Conservation (phyloP, 116 monocot genomes). For the Iris pallida region DNA sequence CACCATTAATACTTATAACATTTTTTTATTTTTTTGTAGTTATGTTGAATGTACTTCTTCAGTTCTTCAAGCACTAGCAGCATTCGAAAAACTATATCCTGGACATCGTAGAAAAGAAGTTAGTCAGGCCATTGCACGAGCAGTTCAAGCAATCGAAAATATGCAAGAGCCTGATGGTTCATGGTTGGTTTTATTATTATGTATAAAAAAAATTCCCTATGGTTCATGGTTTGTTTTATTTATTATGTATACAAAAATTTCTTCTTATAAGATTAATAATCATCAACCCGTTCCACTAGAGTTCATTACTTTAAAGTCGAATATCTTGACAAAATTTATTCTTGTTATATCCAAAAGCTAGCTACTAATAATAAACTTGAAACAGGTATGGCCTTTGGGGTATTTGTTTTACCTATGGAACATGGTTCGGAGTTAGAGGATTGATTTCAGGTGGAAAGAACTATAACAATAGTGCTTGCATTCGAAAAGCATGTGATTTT, state of each 20-base stretch:
- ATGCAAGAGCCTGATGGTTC: constrained; percentile 84
- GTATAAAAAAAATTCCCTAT: not conserved
- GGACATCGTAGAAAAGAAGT: constrained; percentile 81
- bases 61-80: constrained; percentile 62
- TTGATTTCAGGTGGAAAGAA: constrained; percentile 67
- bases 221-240: too few species aligned
- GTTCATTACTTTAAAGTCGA: too few species aligned
- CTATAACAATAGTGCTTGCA: constrained; percentile 42
- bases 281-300: too few species aligned
- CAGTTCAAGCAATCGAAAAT: constrained; percentile 64
- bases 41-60: constrained; percentile 95
- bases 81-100: constrained; percentile 82
- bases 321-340: too few species aligned
- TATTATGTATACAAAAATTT: not conserved
- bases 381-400: constrained; percentile 91
- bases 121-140: constrained; percentile 63
- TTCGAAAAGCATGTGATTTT: constrained; percentile 83
- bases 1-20: too few species aligned
- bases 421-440: constrained; percentile 88
- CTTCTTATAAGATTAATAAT: not conserved
- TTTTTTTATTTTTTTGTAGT: constrained; percentile 21
- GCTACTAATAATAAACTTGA: not conserved
- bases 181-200: constrained; percentile 41
- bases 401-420: constrained; percentile 89
- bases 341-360: too few species aligned